Evolutionary conservation across 1,139 yeast species (phyloP), one percentile per base, ranked within the genome.

Genomic region (Pichia sp.): DNA sequence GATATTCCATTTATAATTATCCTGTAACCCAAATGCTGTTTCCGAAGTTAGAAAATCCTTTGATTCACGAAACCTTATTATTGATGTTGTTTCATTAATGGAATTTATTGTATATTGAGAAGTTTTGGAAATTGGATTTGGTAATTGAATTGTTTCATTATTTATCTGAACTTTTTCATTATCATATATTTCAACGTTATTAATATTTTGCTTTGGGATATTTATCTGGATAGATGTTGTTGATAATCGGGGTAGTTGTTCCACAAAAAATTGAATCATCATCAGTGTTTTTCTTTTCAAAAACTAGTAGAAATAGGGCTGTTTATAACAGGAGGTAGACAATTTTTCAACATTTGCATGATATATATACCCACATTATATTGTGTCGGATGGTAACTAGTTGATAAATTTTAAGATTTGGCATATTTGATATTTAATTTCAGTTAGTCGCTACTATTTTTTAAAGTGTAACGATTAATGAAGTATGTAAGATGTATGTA

Each of bases 1-100:
- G 7, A 47, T 25, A 24, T 55, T 52, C 62, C 62, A 58, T 41
- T 49, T 52, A 40, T 52, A 53, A 20, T 41, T 42, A 40, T 55
- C 59, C 25, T 39, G 44, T 37, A 37, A 22, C 4, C n/a, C 27
- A 5, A 4, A 8, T 8, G 11, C 27, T 24, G 23, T 33, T 4
- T 1, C 8, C 6, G 6, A 6, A 26, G 8, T 8, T 26, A 26
- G 7, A 9, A 28, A 2, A 6, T 29, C 27, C 5, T 6, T 10
- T 32, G 35, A 16, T 5, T 22, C 23, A 22, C 23, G 35, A 6
- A 32, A 23, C 23, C 35, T 9, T 22, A 32, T 32, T 3, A 16
- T 22, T 11, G 35, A 22, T 22, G n/a, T 2, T 32, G 25, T 3
- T 32, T 32, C 23, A 9, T 23, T 32, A 6, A 32, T n/a, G n/a